These are phyloP conservation scores for Phytophthora constricta DNA, from an alignment of 352 stramenopile genomes.

Conservation along the genomic window DNA sequence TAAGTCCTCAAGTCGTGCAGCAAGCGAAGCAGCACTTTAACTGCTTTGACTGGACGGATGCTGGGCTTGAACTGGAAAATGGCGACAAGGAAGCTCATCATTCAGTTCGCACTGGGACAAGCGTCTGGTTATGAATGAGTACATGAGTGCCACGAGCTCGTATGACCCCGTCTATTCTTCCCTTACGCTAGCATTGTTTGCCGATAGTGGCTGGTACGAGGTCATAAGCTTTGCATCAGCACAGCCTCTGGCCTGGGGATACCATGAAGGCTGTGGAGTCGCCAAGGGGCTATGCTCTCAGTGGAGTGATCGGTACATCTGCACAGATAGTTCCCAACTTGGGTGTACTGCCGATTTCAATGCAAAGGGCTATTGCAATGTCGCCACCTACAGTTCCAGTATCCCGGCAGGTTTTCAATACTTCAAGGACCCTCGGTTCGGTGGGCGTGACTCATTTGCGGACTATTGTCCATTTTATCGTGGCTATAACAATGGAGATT, in stretches of 20 bases:
- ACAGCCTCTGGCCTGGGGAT: conserved; percentile 73
- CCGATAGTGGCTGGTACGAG: conserved; percentile 86
- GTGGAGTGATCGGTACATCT: conserved; percentile 78
- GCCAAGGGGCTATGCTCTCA: conserved; percentile 65
- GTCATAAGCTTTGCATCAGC: conserved; percentile 62
- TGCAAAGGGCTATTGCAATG: conserved; percentile 82
- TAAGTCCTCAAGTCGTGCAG: conserved; percentile 73
- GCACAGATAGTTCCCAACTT: conserved; percentile 45
- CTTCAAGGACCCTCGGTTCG: conserved; percentile 66
- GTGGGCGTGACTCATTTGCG: conserved; percentile 64
- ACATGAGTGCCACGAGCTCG: conserved; percentile 81
- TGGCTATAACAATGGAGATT: conserved; percentile 83
- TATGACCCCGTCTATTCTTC: conserved; percentile 80
- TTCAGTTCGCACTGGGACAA: conserved; percentile 89
- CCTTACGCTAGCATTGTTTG: conserved; percentile 79
- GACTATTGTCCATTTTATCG: conserved; percentile 88
- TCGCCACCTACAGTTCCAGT: conserved; percentile 64
- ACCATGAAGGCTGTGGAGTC: conserved; percentile 75
- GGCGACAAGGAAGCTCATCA: conserved; percentile 57
- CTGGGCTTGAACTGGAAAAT: conserved; percentile 79
- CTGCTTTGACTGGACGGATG: conserved; percentile 68
- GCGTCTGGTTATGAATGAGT: conserved; percentile 81
- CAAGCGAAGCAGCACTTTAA: conserved; percentile 79
- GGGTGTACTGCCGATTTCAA: conserved; percentile 71
- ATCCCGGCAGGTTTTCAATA: conserved; percentile 86